Conservation (phyloP, 371 early-diverging fungal species). For the Sporodiniella umbellata region DNA sequence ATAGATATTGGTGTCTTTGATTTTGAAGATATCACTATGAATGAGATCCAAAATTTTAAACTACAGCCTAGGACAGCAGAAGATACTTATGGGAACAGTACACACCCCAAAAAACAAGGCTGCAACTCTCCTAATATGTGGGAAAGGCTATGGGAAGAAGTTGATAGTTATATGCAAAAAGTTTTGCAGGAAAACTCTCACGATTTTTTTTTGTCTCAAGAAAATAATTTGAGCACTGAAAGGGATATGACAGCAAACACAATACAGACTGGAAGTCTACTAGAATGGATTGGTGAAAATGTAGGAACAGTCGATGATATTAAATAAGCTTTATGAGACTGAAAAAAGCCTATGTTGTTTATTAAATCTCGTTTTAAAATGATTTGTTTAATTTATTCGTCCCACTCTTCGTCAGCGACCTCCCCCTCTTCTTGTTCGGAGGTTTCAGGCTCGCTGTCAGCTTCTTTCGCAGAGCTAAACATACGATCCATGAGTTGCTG, state of each 20-base stretch:
- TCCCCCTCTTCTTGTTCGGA: slow-evolving; percentile 20
- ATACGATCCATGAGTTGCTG: slow-evolving; percentile 55
- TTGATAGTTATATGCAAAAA: background rate
- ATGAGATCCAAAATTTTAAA: background rate
- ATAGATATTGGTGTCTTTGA: background rate
- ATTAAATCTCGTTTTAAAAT: no score
- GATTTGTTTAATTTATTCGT: slow-evolving; percentile 10
- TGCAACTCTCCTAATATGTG: background rate
- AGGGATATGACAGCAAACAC: no score
- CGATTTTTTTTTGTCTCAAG: no score
- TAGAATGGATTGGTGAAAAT: slow-evolving; percentile 10
- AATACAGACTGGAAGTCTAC: background rate
- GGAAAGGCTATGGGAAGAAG: background rate
- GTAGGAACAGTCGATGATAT: slow-evolving; percentile 3
- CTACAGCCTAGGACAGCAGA: no score
- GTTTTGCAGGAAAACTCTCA: background rate
- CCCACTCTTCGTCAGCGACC: slow-evolving; percentile 29
- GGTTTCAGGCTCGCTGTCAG: slow-evolving; percentile 31
- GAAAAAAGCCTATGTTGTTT: background rate
- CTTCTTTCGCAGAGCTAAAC: slow-evolving; percentile 49
- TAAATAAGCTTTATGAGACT: background rate
- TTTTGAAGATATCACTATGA: background rate
- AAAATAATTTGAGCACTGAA: no score
- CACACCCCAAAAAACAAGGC: background rate
- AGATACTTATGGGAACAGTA: no score